Evolutionary conservation across 495 filamentous ascomycete genomes (phyloP).

Genomic region (Neurospora cerealis): DNA sequence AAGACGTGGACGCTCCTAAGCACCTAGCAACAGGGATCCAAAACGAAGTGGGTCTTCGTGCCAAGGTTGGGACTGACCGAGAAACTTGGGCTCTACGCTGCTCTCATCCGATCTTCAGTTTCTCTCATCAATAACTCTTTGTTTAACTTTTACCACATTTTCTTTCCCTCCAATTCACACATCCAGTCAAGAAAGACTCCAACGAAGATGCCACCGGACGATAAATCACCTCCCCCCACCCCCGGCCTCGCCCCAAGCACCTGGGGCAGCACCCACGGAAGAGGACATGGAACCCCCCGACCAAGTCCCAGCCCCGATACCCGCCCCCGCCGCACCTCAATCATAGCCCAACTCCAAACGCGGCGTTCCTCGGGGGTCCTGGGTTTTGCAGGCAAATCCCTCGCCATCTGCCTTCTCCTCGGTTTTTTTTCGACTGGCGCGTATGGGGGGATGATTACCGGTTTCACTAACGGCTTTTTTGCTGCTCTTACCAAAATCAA

Average conservation of each 20-base stretch:
- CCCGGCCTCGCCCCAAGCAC: neutral
- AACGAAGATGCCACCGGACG: too few relatives aligned
- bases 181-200: neutral
- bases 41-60: neutral
- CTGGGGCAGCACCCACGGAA: neutral
- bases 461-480: neutral
- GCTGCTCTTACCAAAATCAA: neutral
- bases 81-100: neutral
- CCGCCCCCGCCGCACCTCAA: neutral
- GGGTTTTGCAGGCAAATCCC: neutral
- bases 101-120: too few relatives aligned
- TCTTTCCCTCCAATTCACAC: neutral
- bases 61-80: neutral
- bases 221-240: neutral
- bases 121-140: neutral
- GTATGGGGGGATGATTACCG: neutral
- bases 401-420: neutral
- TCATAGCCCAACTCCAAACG: neutral
- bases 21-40: neutral
- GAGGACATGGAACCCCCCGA: neutral
- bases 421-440: neutral
- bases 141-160: neutral
- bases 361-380: neutral
- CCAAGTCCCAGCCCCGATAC: neutral
- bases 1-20: neutral